Conservation (phyloP, 2,329 filamentous ascomycete species). For the Helotiales sp. region DNA sequence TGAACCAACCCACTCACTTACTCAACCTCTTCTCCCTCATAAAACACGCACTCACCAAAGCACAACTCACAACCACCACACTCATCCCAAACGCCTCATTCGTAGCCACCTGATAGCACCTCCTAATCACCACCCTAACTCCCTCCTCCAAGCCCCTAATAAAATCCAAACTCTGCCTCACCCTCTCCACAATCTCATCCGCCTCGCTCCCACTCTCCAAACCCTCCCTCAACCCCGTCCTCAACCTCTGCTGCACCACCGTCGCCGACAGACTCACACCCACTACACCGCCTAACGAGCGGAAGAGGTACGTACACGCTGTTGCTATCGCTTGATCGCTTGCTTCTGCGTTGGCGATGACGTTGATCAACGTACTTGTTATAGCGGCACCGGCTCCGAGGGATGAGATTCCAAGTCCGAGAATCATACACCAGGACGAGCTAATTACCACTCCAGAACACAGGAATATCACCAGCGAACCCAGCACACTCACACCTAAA, state of each 20-base stretch:
- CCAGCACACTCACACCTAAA: constrained; percentile 58
- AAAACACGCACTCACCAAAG: constrained; percentile 53
- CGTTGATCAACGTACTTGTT: constrained; percentile 72
- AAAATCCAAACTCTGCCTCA: constrained; percentile 72
- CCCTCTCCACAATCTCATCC: constrained; percentile 68
- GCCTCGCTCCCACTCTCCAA: constrained; percentile 64
- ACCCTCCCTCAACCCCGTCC: constrained; percentile 57
- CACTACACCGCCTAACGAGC: constrained; percentile 74
- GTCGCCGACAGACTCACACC: constrained; percentile 67
- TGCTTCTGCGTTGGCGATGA: constrained; percentile 70
- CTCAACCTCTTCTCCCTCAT: constrained; percentile 61
- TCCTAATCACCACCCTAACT: constrained; percentile 62
- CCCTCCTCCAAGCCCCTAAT: constrained; percentile 67
- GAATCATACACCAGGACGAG: constrained; percentile 57
- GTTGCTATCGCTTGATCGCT: constrained; percentile 76
- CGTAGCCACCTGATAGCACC: constrained; percentile 64
- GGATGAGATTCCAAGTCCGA: constrained; percentile 56
- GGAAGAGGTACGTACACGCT: constrained; percentile 81
- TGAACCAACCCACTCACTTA: constrained; percentile 27
- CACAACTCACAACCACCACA: constrained; percentile 45
- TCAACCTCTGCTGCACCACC: constrained; percentile 71
- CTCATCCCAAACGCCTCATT: constrained; percentile 50
- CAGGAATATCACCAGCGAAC: constrained; percentile 60
- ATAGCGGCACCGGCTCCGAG: constrained; percentile 65
- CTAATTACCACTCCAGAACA: constrained; percentile 59